Evolutionary conservation across 1,139 yeast species (phyloP).

Genomic region (Ogataea hybrid): DNA sequence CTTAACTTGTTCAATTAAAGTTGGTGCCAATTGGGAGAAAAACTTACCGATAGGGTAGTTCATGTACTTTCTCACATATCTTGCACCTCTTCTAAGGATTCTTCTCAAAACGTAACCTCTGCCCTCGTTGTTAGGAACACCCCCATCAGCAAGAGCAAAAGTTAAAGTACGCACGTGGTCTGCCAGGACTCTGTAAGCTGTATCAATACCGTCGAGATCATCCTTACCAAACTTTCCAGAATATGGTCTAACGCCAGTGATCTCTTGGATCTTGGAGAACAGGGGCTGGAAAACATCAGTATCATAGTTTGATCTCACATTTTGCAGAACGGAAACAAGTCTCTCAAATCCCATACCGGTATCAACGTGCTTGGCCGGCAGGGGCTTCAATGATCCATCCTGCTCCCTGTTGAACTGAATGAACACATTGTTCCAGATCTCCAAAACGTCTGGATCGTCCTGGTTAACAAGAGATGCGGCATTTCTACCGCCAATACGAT

Average conservation of each 20-base stretch:
- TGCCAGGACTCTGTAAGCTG: slow-evolving; percentile 97
- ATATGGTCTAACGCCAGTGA: slow-evolving; percentile 90
- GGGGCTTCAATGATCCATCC: slow-evolving; percentile 72
- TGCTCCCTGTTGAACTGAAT: slow-evolving; percentile 95
- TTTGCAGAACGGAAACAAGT: slow-evolving; percentile 89
- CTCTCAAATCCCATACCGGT: slow-evolving; percentile 99
- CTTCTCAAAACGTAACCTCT: slow-evolving; percentile 98
- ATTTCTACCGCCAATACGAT: slow-evolving; percentile 96
- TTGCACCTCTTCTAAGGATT: slow-evolving; percentile 95
- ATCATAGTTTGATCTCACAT: slow-evolving; percentile 89
- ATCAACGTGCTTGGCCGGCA: slow-evolving; percentile 94
- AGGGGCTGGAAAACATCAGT: slow-evolving; percentile 94
- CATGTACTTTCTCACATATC: slow-evolving; percentile 95
- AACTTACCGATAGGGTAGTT: slow-evolving; percentile 93
- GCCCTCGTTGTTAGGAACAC: slow-evolving; percentile 98
- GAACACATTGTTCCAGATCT: slow-evolving; percentile 96
- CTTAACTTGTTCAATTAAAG: slow-evolving; percentile 82
- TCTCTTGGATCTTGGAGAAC: slow-evolving; percentile 80
- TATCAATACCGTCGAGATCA: slow-evolving; percentile 91
- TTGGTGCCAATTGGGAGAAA: slow-evolving; percentile 89
- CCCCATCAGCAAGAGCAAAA: slow-evolving; percentile 96
- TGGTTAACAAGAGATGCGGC: slow-evolving; percentile 85
- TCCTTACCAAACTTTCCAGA: slow-evolving; percentile 90
- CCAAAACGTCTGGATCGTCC: slow-evolving; percentile 97
- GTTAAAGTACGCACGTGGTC: slow-evolving; percentile 97